Evolutionary conservation across 768 basidiomycete genomes (phyloP), one percentile per base, ranked within the genome.

Genomic region (Lactarius indigo): DNA sequence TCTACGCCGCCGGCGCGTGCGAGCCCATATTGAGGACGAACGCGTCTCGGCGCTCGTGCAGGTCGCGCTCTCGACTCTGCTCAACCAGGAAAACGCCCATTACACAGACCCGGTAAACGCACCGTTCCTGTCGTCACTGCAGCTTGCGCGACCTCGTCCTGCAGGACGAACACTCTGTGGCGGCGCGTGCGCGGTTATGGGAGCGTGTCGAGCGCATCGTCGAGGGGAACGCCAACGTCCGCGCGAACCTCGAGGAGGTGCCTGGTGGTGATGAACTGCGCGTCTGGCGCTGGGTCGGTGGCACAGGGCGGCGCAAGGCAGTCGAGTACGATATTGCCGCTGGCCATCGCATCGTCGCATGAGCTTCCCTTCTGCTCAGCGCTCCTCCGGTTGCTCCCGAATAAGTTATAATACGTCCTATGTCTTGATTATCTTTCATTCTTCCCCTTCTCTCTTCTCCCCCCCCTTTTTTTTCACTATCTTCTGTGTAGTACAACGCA

Each of bases 201-300:
- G 82, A 86, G 65, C 82, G 84, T 70, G 94, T 97, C 58, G 92
- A 93, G 75, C 84, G 82, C 61, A 79, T 94, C 59, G 94, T 97
- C 4, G 94, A 96, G 77, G 85, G 87, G 63, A 97, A 97, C 78
- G 85, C 92, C 35, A 97, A 97, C 76, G 91, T 97, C 52, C 85
- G 92, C 68, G 87, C 86, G 35, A 91, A 90, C 74, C 79, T 93
- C 61, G 91, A 91, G 76, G 94, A 96, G 76, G 84, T 91, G 57
- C 82, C 81, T 67, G 89, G 89, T 70, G 94, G 94, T 13, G 93
- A 96, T 76, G 92, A 94, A 78, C 82, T 88, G 77, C 85, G 92
- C 70, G 94, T 94, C 64, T 96, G 94, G 94, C 80, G 89, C 64
- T 96, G 94, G 94, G 85, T 93, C 35, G 94, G 94, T n/a, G 78